Percentiles rank a stretch among this genome's conserved stretches.
Conservation (phyloP, 345 rosid genomes). For the Psidium friedrichsthalianum region DNA sequence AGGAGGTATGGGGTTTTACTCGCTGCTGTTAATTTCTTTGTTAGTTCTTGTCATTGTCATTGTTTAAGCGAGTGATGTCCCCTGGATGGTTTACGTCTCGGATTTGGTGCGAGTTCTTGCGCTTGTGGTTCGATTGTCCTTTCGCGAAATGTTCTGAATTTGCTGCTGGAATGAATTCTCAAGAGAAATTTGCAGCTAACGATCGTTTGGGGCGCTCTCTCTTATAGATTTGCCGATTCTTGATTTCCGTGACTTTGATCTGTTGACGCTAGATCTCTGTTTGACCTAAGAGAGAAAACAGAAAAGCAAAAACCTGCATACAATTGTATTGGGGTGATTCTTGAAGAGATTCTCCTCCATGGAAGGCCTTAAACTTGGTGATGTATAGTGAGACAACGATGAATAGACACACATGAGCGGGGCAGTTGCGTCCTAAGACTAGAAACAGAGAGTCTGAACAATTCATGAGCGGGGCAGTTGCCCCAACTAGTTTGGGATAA, state of each 20-base stretch:
- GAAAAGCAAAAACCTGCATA: not conserved
- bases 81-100: not conserved
- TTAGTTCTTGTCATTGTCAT: not conserved
- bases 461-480: no score
- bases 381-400: no score
- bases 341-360: not conserved
- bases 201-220: not conserved
- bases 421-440: not conserved
- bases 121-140: not conserved
- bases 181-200: not conserved
- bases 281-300: not conserved
- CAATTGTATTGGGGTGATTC: not conserved
- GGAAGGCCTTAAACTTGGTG: not conserved
- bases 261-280: not conserved
- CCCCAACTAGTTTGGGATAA: no score
- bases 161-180: not conserved
- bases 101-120: not conserved
- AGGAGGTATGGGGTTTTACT: not conserved
- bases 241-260: not conserved
- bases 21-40: not conserved
- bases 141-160: not conserved
- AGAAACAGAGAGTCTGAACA: not conserved
- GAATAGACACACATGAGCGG: not conserved
- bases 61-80: not conserved
- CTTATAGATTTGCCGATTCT: not conserved